Evolutionary conservation across 208 protist genomes (phyloP), one percentile per base, ranked within the genome.

Genomic region (Tetramitus jugosus): DNA sequence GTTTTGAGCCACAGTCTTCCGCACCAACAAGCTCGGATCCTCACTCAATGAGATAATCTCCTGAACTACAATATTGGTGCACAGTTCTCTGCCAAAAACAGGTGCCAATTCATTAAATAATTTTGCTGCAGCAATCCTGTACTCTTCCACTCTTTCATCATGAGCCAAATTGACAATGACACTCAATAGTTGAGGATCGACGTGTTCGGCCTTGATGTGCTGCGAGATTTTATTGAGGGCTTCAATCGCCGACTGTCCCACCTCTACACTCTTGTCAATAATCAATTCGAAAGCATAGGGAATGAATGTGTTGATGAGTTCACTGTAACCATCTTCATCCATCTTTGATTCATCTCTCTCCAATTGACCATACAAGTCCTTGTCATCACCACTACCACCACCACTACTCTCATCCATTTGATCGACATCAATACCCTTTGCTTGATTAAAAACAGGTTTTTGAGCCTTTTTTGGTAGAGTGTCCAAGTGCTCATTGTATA

Each of bases 261-360:
- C 94, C 79, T 96, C 91, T 37, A 91, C 88, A 78, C 95, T 96
- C 76, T 94, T 93, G 83, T 96, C 94, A n/a, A 95, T 92, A 4
- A 95, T 83, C 76, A 96, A 81, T 82, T 95, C 92, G 75, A 95
- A 95, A 42, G 84, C 87, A 68, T 91, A 91, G 26, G 94, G 94
- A n/a, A 96, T 84, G 49, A 95, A 88, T 26, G 85, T 88, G 49
- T 85, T 88, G 33, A 94, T 85, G 29, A 95, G 77, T 52, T 85
- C 87, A 45, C 92, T 81, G 68, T 74, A 74, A 53, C 67, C 67
- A n/a, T n/a, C n/a, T 33, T 60, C 17, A 20, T 76, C 69, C 10
- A 13, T 35, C 29, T 29, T 33, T 43, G n/a, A 33, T 14, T 2
- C 3, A 2, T 67, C 23, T 67, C 10, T 67, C 7, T 43, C 2